Conservation (phyloP, 805 yeast species). For the Starmerella bombicola region DNA sequence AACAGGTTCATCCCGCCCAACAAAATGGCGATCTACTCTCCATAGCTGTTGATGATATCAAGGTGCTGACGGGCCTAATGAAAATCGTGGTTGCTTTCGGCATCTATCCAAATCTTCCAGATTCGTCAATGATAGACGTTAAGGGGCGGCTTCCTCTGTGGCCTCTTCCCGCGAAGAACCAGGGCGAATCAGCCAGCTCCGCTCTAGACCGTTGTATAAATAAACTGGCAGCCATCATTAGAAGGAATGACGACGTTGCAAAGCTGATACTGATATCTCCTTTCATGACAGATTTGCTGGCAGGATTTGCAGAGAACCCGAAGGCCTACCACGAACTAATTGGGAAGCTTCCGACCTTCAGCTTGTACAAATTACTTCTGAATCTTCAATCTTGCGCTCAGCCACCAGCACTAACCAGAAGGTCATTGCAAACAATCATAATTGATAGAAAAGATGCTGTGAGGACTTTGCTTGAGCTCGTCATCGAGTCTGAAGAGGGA, state of each 20-base stretch:
- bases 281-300: conserved; percentile 13
- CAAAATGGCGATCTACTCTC: conserved; percentile 26
- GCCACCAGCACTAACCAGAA: conserved; percentile 38
- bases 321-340: conserved; percentile 3
- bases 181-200: not conserved
- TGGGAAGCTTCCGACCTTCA: conserved; percentile 42
- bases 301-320: not conserved
- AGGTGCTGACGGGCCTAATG: conserved; percentile 50
- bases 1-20: not conserved
- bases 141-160: conserved; percentile 5
- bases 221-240: not conserved
- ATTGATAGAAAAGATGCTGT: conserved; percentile 57
- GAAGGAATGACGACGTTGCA: conserved; percentile 23
- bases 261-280: conserved; percentile 27
- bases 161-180: conserved; percentile 5
- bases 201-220: not conserved
- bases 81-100: conserved; percentile 60
- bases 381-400: conserved; percentile 39
- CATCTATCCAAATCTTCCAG: conserved; percentile 44
- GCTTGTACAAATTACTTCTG: conserved; percentile 48
- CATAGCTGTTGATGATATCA: conserved; percentile 78
- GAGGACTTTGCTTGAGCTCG: conserved; percentile 57
- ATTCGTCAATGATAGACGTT: conserved; percentile 1
- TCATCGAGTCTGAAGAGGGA: conserved; percentile 62
- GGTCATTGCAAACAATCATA: conserved; percentile 43